These are phyloP conservation scores for Aureobasidium subglaciale DNA, from an alignment of 2,329 filamentous ascomycete genomes.

Conservation along the genomic window DNA sequence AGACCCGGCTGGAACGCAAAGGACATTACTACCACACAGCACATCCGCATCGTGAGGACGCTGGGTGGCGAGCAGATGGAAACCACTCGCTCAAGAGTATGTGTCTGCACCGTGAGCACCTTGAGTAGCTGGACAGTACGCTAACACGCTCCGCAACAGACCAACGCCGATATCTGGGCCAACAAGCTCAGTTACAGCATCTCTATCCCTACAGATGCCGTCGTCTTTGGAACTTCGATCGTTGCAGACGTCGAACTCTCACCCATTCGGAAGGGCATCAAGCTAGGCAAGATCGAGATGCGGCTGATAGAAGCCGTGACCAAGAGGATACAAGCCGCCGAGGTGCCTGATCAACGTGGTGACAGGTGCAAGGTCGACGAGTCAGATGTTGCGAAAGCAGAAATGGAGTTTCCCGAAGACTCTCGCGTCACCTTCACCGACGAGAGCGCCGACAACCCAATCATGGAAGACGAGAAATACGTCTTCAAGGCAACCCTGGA, in stretches of 20 bases:
- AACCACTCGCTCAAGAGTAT: constrained; percentile 34
- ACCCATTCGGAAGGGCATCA: constrained; percentile 80
- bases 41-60: constrained; percentile 43
- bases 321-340: constrained; percentile 29
- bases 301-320: constrained; percentile 71
- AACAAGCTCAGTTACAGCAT: constrained; percentile 97
- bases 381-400: constrained; percentile 31
- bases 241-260: constrained; percentile 80
- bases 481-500: constrained; percentile 54
- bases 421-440: constrained; percentile 30
- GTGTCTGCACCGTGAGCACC: too few relatives aligned
- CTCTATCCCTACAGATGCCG: constrained; percentile 84
- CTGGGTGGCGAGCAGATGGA: constrained; percentile 63
- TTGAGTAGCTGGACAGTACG: constrained; percentile 18
- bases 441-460: constrained; percentile 32
- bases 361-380: constrained; percentile 31
- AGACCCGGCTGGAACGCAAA: constrained; percentile 75
- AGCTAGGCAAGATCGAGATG: constrained; percentile 74
- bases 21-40: constrained; percentile 72
- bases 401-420: constrained; percentile 33
- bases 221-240: constrained; percentile 85
- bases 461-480: constrained; percentile 49
- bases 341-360: constrained; percentile 27
- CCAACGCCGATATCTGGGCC: constrained; percentile 94
- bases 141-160: constrained; percentile 30